phyloP scores from a whole-genome alignment of 2,329 filamentous ascomycete genomes.

The Ophiostoma perfectum region DNA sequence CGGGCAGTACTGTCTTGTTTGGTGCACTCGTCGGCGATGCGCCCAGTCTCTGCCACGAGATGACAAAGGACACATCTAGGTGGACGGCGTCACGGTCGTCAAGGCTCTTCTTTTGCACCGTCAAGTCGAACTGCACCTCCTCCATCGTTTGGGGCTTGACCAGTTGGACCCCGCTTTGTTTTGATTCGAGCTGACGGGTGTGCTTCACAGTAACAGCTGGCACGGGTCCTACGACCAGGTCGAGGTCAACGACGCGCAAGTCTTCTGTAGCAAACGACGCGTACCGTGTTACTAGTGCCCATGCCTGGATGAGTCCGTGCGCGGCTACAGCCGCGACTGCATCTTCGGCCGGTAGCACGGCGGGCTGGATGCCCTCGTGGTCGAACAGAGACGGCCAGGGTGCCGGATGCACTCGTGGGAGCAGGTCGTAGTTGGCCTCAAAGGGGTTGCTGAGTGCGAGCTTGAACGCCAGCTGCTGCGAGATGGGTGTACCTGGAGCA shows the following conservation, averaged over 20 bases:
- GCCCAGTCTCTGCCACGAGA: conserved; percentile 65
- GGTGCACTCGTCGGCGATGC: conserved; percentile 28
- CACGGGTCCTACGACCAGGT: conserved; percentile 43
- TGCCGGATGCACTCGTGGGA: conserved; percentile 69
- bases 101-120: conserved; percentile 68
- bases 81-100: conserved; percentile 75
- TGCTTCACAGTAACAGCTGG: conserved; percentile 57
- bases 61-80: conserved; percentile 67
- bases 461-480: conserved; percentile 63
- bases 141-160: conserved; percentile 64
- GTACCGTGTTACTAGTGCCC: conserved; percentile 68
- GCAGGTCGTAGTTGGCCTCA: conserved; percentile 84
- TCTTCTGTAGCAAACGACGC: conserved; percentile 74
- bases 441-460: conserved; percentile 77
- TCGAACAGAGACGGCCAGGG: conserved; percentile 87
- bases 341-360: too few species aligned
- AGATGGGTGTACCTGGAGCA: conserved; percentile 74
- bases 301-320: conserved; percentile 68
- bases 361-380: conserved; percentile 41
- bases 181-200: conserved; percentile 36
- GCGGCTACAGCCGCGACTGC: conserved; percentile 27
- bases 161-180: conserved; percentile 24
- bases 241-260: conserved; percentile 57
- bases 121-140: conserved; percentile 66
- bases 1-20: conserved; percentile 64